Conservation (phyloP, 2,329 filamentous ascomycete species). For the Plectosphaerella sp. region DNA sequence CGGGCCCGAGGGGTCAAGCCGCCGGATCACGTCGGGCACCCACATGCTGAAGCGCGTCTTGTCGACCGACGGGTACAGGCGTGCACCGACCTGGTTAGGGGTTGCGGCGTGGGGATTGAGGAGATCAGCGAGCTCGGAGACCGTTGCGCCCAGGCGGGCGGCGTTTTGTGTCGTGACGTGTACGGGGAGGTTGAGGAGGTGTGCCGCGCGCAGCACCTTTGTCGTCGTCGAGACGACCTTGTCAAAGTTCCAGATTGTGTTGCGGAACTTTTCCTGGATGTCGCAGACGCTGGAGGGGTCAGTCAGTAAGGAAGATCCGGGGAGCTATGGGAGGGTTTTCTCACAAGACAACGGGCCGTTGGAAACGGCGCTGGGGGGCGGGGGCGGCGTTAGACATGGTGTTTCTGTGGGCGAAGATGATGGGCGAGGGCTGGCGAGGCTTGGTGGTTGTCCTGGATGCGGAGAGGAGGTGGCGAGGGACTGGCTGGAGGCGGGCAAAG, state of each 20-base stretch:
- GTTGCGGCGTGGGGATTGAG: slow-evolving; percentile 27
- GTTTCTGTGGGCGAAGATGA: not conserved
- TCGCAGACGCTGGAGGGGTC: slow-evolving; percentile 74
- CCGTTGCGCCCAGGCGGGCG: slow-evolving; percentile 73
- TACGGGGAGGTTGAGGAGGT: slow-evolving; percentile 69
- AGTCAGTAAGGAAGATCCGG: not conserved
- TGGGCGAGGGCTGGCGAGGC: too few relatives aligned
- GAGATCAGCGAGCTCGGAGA: slow-evolving; percentile 60
- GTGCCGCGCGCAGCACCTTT: slow-evolving; percentile 64
- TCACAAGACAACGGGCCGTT: slow-evolving; percentile 12
- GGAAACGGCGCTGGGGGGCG: slow-evolving; percentile 7
- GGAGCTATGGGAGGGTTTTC: not conserved
- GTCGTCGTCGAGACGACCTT: slow-evolving; percentile 68
- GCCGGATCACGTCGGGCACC: slow-evolving; percentile 58
- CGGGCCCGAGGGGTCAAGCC: slow-evolving; percentile 23
- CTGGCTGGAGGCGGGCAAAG: not conserved
- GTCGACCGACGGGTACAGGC: slow-evolving; percentile 54
- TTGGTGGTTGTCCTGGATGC: not conserved
- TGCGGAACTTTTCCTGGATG: slow-evolving; percentile 87
- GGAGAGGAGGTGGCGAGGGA: not conserved
- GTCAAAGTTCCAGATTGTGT: slow-evolving; percentile 78
- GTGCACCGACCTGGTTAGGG: slow-evolving; percentile 21
- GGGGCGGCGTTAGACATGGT: slow-evolving; percentile 6
- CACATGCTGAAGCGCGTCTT: slow-evolving; percentile 92
- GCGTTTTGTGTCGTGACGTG: slow-evolving; percentile 83